Base-by-base conservation (phyloP, 2,329 filamentous ascomycete genomes). In the Rhexocercosporidium sp. region DNA sequence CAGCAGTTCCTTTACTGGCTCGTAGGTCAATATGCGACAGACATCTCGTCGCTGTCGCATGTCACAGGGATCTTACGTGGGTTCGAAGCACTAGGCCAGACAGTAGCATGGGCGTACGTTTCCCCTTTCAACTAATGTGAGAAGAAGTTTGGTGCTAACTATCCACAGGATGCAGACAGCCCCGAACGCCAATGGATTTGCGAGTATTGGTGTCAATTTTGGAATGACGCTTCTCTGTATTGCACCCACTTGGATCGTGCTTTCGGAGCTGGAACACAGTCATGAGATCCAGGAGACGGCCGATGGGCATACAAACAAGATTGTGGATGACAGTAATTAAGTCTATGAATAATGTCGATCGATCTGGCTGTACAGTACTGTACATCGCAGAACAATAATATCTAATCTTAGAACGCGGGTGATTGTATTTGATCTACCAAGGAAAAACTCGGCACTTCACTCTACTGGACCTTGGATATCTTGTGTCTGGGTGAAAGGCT, bases 1-100 rank as follows among this genome's bases (percentile, higher is more conserved):
- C 67, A 69, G 57, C 67, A 69, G 20, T 69, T 69, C 44, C 22
- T 69, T 47, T 69, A 69, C 31, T 69, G 67, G 67, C 46, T 69
- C 2, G 64, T 69, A 1, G 67, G 67, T 3, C 67, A 69, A 47
- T 69, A 69, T 37, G 54, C 67, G 14, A 64, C 49, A 12, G 67
- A 69, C 53, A 27, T 69, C 14, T 65, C 62, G 25, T 57, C 54
- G n/a, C 29, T 69, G 47, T 59, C 47, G 9, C 54, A 53, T 14
- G 60, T 66, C 11, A 66, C 64, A 3, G 64, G 64, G 20, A 66
- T 66, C 7, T 31, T 69, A 56, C 29, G 64, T 41, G 64, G 67
- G 1, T 51, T 69, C 20, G 64, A 69, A 18, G 64, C 64, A 11
- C 27, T 69, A 29, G 65, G 65, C 2, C 65, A 66, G 46, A 66